A percentile compares a stretch with the other conserved stretches of the same genome.
These are phyloP conservation scores for Omphalea diandra DNA, from an alignment of 441 rosid genomes.

Conservation along the genomic window DNA sequence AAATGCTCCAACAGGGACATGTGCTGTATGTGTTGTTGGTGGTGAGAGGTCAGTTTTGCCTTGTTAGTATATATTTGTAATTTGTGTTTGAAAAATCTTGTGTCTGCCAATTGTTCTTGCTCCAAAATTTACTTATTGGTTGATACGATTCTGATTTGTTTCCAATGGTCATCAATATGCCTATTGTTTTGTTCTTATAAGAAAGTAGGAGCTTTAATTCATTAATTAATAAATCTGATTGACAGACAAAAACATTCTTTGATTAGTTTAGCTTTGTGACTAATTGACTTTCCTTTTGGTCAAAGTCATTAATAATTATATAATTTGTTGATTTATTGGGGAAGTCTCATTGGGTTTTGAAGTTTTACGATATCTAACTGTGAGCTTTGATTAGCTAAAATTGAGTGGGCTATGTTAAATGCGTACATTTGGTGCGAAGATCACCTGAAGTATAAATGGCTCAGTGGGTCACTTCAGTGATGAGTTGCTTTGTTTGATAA, in stretches of 20 bases:
- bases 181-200: not conserved
- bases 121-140: not conserved
- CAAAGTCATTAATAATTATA: not conserved
- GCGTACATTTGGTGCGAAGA: not conserved
- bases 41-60: slow-evolving; percentile 70
- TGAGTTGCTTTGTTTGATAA: slow-evolving; percentile 3
- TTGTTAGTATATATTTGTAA: not conserved
- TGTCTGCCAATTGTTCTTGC: not conserved
- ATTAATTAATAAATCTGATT: not conserved
- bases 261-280: not conserved
- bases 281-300: not conserved
- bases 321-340: not conserved
- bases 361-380: not conserved
- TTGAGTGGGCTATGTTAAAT: not conserved
- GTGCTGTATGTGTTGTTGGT: slow-evolving; percentile 92
- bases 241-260: not conserved
- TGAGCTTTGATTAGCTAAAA: not conserved
- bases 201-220: not conserved
- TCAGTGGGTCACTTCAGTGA: not conserved
- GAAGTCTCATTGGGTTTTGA: not conserved
- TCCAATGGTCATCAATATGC: not conserved
- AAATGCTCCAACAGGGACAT: slow-evolving; percentile 82
- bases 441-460: not conserved
- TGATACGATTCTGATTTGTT: not conserved
- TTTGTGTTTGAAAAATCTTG: not conserved